Evolutionary conservation across 2,329 filamentous ascomycete genomes (phyloP), one percentile per base, ranked within the genome.

Genomic region (Biscogniauxia sp.): DNA sequence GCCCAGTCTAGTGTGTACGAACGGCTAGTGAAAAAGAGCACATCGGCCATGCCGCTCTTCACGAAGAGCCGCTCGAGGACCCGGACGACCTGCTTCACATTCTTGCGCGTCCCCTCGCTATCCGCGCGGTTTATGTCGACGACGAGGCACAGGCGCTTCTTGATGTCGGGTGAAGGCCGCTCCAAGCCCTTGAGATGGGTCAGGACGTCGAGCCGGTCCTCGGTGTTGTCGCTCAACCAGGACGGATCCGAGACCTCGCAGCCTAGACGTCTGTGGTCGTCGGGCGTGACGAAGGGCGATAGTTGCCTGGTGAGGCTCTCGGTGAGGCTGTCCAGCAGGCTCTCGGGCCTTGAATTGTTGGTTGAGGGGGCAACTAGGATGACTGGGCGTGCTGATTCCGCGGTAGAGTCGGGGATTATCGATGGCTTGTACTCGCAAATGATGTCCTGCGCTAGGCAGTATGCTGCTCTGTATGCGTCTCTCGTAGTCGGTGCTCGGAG

Each of bases 21-120:
- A 3, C 19, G 13, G 17, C 20, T 45, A 15, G 20, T 28, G 15
- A 58, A 53, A 41, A 54, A 26, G 11, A 58, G 15, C 23, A 58
- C 51, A 9, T 51, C 23, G 6, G 51, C 56, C 13, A 50, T 54
- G 9, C 17, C 51, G 5, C 20, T 20, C 11, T 19, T n/a, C 5
- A 58, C 52, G 20, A 58, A 51, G 1, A 54, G 41, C 11, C 52
- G 26, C 52, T 54, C 51, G 3, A 58, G 52, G 2, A 23, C 52
- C 15, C 20, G 19, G 20, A 51, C 28, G 5, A 58, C 5, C n/a
- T 37, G 5, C n/a, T n/a, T 15, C 41, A 37, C 52, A 4, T 50
- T 15, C 8, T 11, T 20, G 3, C 15, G n/a, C n/a, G 51, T 54
- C 23, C 41, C 56, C 41, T 25, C 51, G 19, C 23, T 20, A 15